These are phyloP conservation scores for Cercospora janseana DNA, from an alignment of 2,329 filamentous ascomycete genomes.

Conservation along the genomic window DNA sequence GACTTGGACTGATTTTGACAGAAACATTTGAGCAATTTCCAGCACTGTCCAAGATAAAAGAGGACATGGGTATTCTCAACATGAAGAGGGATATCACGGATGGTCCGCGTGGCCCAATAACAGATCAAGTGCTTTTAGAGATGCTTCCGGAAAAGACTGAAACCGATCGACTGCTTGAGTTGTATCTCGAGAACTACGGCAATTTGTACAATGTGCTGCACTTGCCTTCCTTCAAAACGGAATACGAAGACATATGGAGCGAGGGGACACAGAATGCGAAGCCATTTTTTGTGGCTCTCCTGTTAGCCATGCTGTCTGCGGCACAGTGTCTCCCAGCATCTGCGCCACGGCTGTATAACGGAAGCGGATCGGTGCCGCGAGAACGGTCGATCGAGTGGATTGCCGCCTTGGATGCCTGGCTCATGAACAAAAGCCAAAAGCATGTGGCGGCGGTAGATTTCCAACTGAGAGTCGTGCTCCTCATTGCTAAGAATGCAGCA, in stretches of 20 bases:
- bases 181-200: constrained; percentile 55
- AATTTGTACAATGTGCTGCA: constrained; percentile 55
- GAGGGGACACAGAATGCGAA: constrained; percentile 26
- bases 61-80: constrained; percentile 32
- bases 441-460: constrained; percentile 52
- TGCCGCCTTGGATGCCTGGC: constrained; percentile 44
- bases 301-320: constrained; percentile 43
- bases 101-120: constrained; percentile 23
- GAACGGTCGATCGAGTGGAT: constrained; percentile 43
- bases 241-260: constrained; percentile 52
- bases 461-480: constrained; percentile 52
- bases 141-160: constrained; percentile 39
- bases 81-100: constrained; percentile 28
- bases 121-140: constrained; percentile 38
- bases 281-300: constrained; percentile 41
- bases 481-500: constrained; percentile 52
- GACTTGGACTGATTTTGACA: not conserved
- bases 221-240: constrained; percentile 51
- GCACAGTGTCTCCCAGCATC: constrained; percentile 37
- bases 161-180: constrained; percentile 44
- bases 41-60: constrained; percentile 30
- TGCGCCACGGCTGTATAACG: constrained; percentile 40
- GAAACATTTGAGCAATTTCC: constrained; percentile 39
- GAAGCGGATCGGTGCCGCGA: constrained; percentile 45
- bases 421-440: constrained; percentile 50